Percentiles rank a stretch among this genome's conserved stretches.
These are phyloP conservation scores for Mycena venus DNA, from an alignment of 768 basidiomycete species.

Conservation along the genomic window DNA sequence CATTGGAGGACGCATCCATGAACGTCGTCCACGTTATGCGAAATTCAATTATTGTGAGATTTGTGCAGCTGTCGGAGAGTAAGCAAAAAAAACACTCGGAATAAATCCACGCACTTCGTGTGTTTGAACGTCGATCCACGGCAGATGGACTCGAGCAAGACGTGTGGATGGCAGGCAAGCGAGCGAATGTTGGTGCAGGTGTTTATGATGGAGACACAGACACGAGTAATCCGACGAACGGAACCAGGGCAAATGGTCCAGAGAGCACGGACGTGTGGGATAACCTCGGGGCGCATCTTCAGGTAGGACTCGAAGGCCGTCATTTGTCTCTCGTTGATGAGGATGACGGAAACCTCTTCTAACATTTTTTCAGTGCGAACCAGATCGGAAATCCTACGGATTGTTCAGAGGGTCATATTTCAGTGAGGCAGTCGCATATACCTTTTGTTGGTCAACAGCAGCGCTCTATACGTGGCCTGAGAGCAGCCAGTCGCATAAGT, in stretches of 20 bases:
- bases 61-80: too few relatives aligned
- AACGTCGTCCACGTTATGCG: background rate
- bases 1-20: background rate
- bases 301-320: constrained; percentile 16
- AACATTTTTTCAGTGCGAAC: constrained; percentile 26
- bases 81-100: too few relatives aligned
- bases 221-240: background rate
- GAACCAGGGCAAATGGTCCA: constrained; percentile 29
- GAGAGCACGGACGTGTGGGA: constrained; percentile 20
- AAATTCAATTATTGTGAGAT: constrained; percentile 32
- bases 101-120: constrained; percentile 19
- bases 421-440: too few relatives aligned
- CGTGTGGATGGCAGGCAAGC: constrained; percentile 25
- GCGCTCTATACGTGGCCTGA: constrained; percentile 27
- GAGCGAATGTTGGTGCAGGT: constrained; percentile 28
- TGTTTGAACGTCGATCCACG: background rate
- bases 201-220: constrained; percentile 21
- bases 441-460: constrained; percentile 23
- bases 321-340: background rate
- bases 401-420: too few relatives aligned
- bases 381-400: constrained; percentile 2
- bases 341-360: constrained; percentile 4
- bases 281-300: background rate
- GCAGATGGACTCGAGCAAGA: constrained; percentile 8
- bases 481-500: constrained; percentile 9